A percentile compares a stretch with the other conserved stretches of the same genome.
These are phyloP conservation scores for Apophysomyces trapeziformis DNA, from an alignment of 371 early-diverging fungal genomes.

Conservation along the genomic window DNA sequence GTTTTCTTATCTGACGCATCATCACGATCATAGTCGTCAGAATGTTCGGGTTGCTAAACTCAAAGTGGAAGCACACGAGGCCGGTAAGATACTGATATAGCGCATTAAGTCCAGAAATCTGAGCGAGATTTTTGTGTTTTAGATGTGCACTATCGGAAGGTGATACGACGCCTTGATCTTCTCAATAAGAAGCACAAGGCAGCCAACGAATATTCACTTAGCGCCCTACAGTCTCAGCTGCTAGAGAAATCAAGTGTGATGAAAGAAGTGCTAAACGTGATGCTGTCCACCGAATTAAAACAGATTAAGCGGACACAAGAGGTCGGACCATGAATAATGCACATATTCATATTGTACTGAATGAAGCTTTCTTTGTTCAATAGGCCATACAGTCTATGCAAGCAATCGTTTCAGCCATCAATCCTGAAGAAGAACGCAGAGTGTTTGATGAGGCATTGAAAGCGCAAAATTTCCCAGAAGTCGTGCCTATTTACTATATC, in stretches of 20 bases:
- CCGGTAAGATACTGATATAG: constrained; percentile 13
- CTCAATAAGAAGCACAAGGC: constrained; percentile 20
- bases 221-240: constrained; percentile 18
- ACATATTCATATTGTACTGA: not conserved
- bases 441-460: constrained; percentile 17
- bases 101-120: not conserved
- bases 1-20: constrained; percentile 16
- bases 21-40: constrained; percentile 19
- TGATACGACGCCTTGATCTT: constrained; percentile 20
- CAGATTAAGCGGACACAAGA: constrained; percentile 1
- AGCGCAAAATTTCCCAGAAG: constrained; percentile 11
- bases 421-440: constrained; percentile 18
- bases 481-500: constrained; percentile 22
- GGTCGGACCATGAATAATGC: not conserved
- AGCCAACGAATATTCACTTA: constrained; percentile 22
- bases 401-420: not conserved
- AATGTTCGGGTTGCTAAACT: constrained; percentile 21
- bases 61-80: constrained; percentile 26
- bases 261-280: constrained; percentile 12
- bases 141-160: constrained; percentile 25
- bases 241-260: constrained; percentile 16
- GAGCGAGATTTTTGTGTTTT: not conserved
- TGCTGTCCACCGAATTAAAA: constrained; percentile 13
- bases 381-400: constrained; percentile 14
- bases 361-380: not conserved